Evolutionary conservation across 148 eudicot genomes (phyloP).

Genomic region (Nepenthes mirabilis): DNA sequence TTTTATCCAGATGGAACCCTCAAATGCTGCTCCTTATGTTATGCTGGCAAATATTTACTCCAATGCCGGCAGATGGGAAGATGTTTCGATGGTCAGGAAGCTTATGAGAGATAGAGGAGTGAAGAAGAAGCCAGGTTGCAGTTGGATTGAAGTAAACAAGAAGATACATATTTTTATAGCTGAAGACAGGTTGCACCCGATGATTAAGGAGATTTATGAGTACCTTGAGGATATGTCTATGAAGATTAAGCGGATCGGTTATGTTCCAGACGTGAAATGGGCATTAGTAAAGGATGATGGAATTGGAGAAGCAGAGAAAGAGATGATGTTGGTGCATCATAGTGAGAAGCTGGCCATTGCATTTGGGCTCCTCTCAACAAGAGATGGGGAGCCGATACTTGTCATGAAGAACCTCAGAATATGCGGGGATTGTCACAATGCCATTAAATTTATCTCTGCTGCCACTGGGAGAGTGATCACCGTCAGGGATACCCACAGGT

Average conservation of each 20-base stretch:
- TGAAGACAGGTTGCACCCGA: slow-evolving; percentile 62
- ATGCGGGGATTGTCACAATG: slow-evolving; percentile 83
- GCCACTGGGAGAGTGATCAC: slow-evolving; percentile 55
- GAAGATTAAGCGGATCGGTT: slow-evolving; percentile 49
- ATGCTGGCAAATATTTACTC: slow-evolving; percentile 62
- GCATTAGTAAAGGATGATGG: slow-evolving; percentile 43
- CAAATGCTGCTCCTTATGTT: slow-evolving; percentile 63
- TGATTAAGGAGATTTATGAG: slow-evolving; percentile 32
- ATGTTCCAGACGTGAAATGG: slow-evolving; percentile 56
- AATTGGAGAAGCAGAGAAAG: slow-evolving; percentile 28
- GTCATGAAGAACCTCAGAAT: slow-evolving; percentile 74
- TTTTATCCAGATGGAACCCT: slow-evolving; percentile 43
- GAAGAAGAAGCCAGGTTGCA: slow-evolving; percentile 69
- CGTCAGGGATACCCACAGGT: slow-evolving; percentile 67
- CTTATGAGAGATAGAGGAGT: slow-evolving; percentile 43
- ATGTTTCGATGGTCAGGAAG: slow-evolving; percentile 40
- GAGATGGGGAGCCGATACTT: slow-evolving; percentile 38
- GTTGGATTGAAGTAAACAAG: slow-evolving; percentile 67
- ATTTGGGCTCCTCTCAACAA: slow-evolving; percentile 50
- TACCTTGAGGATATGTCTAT: slow-evolving; percentile 38
- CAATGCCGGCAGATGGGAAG: slow-evolving; percentile 59
- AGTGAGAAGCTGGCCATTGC: slow-evolving; percentile 81
- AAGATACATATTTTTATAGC: slow-evolving; percentile 61
- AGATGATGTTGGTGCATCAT: slow-evolving; percentile 40
- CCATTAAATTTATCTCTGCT: slow-evolving; percentile 45